These are phyloP conservation scores for Fusarium sp. DNA, from an alignment of 2,329 filamentous ascomycete genomes.

Conservation along the genomic window DNA sequence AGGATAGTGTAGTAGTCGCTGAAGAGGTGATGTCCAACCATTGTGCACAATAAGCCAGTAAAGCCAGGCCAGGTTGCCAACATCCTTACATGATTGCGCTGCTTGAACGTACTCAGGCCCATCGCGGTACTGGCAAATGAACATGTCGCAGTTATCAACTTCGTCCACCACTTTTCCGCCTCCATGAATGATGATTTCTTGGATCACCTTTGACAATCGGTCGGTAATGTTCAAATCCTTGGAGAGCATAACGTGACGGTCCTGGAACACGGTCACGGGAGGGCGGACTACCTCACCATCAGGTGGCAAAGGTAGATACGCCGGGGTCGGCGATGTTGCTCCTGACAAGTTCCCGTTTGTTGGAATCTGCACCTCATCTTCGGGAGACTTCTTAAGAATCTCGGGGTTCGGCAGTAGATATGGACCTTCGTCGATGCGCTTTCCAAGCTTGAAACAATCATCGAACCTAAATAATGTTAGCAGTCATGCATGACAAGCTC, in stretches of 20 bases:
- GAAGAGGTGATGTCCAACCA: slow-evolving; percentile 86
- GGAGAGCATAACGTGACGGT: slow-evolving; percentile 81
- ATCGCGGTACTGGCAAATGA: slow-evolving; percentile 88
- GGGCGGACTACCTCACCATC: slow-evolving; percentile 57
- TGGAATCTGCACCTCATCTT: slow-evolving; percentile 67
- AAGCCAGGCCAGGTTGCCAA: slow-evolving; percentile 94
- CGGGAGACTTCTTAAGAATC: slow-evolving; percentile 71
- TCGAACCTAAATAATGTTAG: slow-evolving; percentile 77
- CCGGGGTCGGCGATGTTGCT: slow-evolving; percentile 66
- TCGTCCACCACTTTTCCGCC: slow-evolving; percentile 75
- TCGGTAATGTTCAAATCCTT: slow-evolving; percentile 77
- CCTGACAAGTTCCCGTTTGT: slow-evolving; percentile 73
- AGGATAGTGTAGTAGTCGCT: slow-evolving; percentile 90
- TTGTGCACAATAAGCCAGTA: slow-evolving; percentile 92
- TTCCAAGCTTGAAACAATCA: slow-evolving; percentile 92
- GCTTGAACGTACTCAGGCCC: slow-evolving; percentile 82
- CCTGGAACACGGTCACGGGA: slow-evolving; percentile 78
- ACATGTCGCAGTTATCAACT: slow-evolving; percentile 80
- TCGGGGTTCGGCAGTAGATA: slow-evolving; percentile 90
- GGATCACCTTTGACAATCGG: slow-evolving; percentile 74
- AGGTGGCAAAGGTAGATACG: slow-evolving; percentile 58
- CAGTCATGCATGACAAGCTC: neutral
- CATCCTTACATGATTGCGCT: slow-evolving; percentile 80
- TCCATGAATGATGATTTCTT: slow-evolving; percentile 75
- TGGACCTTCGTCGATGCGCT: slow-evolving; percentile 87